These are phyloP conservation scores for Ziziphus jujuba DNA, from an alignment of 306 rosid genomes.

Conservation along the genomic window DNA sequence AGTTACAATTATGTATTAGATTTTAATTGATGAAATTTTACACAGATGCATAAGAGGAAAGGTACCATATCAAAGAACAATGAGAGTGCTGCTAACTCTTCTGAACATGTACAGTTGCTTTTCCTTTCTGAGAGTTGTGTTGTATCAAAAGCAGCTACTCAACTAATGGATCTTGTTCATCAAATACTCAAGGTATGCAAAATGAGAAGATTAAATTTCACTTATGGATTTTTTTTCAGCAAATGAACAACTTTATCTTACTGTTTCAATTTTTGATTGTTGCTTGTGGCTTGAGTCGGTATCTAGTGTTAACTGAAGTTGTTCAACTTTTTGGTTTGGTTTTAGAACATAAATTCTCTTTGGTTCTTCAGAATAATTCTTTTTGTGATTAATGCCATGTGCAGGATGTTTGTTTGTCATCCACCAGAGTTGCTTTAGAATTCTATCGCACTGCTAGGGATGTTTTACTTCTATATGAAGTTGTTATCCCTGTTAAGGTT, in stretches of 20 bases:
- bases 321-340: too few species aligned
- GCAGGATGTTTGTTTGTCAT: slow-evolving; percentile 89
- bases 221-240: neutral
- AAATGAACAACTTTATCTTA: neutral
- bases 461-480: slow-evolving; percentile 89
- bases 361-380: neutral
- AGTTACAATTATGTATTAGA: slow-evolving; percentile 18
- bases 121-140: slow-evolving; percentile 79
- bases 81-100: slow-evolving; percentile 38
- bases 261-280: neutral
- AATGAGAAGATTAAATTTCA: slow-evolving; percentile 3
- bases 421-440: slow-evolving; percentile 87
- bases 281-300: neutral
- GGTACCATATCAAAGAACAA: slow-evolving; percentile 43
- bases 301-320: too few species aligned
- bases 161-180: slow-evolving; percentile 80
- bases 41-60: slow-evolving; percentile 61
- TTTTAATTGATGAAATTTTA: slow-evolving; percentile 23
- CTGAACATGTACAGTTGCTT: slow-evolving; percentile 65
- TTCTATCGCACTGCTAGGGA: slow-evolving; percentile 90
- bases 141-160: slow-evolving; percentile 81
- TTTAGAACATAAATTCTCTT: too few species aligned
- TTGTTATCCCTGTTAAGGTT: slow-evolving; percentile 93
- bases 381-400: slow-evolving; percentile 28
- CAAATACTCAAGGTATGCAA: slow-evolving; percentile 70